Base-by-base conservation (phyloP, 2,329 filamentous ascomycete species). In the Aspergillus neotritici region DNA sequence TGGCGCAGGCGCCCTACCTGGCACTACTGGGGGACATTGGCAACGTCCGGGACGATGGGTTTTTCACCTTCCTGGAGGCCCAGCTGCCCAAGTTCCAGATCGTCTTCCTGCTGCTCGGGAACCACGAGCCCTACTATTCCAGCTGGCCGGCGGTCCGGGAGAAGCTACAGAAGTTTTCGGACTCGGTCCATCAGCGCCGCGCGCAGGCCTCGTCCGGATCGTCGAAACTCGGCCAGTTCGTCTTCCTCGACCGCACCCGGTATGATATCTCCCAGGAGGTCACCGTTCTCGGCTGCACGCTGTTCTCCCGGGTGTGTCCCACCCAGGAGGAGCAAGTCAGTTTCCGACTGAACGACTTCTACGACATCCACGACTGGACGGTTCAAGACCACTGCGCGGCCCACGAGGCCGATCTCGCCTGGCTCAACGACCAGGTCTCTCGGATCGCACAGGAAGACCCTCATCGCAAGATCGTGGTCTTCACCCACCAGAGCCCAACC, bases 11-110 rank as follows among this genome's bases (percentile, higher is more conserved):
- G 1, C 72, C 73, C 0, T 69, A 73, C 44, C 66, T 82, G 2
- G 77, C 75, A 0, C 66, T 82, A 0, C 66, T 81, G 0, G 78
- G 79, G 15, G 77, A 81, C 49, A 75, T 82, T 39, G 78, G 77
- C 35, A 69, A 70, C 43, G 47, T 62, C 7, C 65, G 73, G 45
- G 65, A 73, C 33, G 53, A 66, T 11, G 67, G 70, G 1, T 70
- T 71, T 49, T 62, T 72, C 29, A 41, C 29, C 1, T 82, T 81
- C 50, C 56, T 81, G 8, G 63, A 56, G 10, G 52, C 49, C 2
- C 77, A 80, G 50, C 68, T 81, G 3, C 28, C 31, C 2, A 60
- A 69, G 5, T 82, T 80, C 50, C 56, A 62, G 4, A 56, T 64
- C 2, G 72, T 82, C 1, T 68, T 82, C 32, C 66, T 79, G 25